phyloP scores from a whole-genome alignment of 352 stramenopile genomes.

The Globisporangium takayamanum region DNA sequence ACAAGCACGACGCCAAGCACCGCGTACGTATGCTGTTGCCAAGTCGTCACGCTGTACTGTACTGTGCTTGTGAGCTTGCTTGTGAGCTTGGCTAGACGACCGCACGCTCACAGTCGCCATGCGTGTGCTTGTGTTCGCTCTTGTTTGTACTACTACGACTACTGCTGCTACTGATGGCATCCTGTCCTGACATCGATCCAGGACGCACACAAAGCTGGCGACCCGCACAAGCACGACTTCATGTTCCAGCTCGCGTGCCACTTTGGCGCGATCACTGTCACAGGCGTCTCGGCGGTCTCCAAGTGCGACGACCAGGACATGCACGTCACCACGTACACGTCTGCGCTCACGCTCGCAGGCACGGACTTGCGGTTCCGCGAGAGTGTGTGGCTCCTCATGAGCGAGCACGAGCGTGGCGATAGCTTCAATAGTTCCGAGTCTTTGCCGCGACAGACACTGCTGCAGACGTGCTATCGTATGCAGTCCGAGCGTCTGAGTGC shows the following conservation, averaged over 20 bases:
- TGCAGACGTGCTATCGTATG: constrained; percentile 2
- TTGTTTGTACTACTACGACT: background rate
- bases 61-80: too few species aligned
- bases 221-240: constrained; percentile 1
- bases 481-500: background rate
- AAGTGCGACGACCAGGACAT: constrained; percentile 5
- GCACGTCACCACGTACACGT: constrained; percentile 1
- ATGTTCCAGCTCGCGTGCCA: background rate
- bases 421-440: background rate
- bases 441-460: background rate
- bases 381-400: background rate
- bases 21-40: too few species aligned
- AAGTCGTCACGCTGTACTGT: too few species aligned
- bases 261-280: constrained; percentile 1
- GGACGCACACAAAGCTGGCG: too few species aligned
- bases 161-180: too few species aligned
- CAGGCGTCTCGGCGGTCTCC: background rate
- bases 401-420: background rate
- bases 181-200: too few species aligned
- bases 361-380: constrained; percentile 3
- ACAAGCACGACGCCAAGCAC: background rate
- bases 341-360: background rate
- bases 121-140: background rate
- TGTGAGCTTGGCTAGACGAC: background rate
- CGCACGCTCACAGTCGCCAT: too few species aligned